These are phyloP conservation scores for Hemerocallis citrina DNA, from an alignment of 106 monocot genomes.

Conservation along the genomic window DNA sequence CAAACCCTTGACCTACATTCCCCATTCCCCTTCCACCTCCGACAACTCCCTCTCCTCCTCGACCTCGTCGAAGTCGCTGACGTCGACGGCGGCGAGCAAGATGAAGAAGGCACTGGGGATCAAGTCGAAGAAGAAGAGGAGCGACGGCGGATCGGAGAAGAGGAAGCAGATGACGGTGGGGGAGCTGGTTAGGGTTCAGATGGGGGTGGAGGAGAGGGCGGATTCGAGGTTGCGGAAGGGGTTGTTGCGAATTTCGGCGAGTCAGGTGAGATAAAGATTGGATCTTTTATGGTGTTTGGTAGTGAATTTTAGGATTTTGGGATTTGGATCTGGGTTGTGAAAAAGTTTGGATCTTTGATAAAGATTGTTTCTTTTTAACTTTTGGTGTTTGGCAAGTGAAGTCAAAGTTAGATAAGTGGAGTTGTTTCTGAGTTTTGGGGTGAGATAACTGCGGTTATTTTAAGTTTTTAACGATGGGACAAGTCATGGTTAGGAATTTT, in stretches of 20 bases:
- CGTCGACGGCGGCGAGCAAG: constrained; percentile 79
- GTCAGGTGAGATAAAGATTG: constrained; percentile 48
- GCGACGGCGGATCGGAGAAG: constrained; percentile 18
- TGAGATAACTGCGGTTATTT: no score
- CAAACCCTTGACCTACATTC: constrained; percentile 57
- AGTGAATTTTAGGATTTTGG: not conserved
- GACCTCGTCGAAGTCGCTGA: constrained; percentile 48
- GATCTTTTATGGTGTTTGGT: no score
- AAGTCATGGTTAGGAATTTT: no score
- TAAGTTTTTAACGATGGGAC: no score
- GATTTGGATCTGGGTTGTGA: no score
- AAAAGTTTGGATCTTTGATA: no score
- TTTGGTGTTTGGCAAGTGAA: no score
- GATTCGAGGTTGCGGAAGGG: constrained; percentile 79
- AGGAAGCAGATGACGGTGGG: constrained; percentile 51
- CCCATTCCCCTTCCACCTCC: constrained; percentile 14
- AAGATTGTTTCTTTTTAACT: no score
- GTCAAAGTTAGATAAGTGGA: no score
- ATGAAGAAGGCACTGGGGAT: constrained; percentile 92
- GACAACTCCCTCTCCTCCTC: constrained; percentile 13
- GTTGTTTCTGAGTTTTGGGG: no score
- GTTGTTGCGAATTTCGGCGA: constrained; percentile 61
- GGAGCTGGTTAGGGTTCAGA: constrained; percentile 76
- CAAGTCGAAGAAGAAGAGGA: constrained; percentile 32
- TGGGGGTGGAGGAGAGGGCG: constrained; percentile 60